Base-by-base conservation (phyloP, 257 asterid species). In the Echites panduratus region DNA sequence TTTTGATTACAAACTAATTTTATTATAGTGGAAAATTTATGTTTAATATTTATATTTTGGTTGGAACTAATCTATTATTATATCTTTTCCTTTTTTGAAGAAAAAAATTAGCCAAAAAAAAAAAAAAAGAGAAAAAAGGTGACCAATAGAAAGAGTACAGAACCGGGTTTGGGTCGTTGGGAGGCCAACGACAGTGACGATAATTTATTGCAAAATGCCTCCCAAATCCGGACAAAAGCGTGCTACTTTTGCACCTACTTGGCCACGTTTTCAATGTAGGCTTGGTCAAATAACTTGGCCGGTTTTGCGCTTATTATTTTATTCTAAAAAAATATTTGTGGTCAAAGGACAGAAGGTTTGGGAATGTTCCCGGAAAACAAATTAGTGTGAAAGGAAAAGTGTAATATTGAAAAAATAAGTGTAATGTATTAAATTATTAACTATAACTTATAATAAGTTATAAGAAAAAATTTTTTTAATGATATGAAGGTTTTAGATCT, bases 271-370 rank as follows among this genome's bases (percentile, higher is more conserved):
- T 65, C 27, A 38, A 3, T 29, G 49, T 40, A 9, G 8, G 70
- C 70, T 40, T 65, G 70, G 70, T 65, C 70, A 65, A 65, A 38
- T 19, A 40, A 43, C 70, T 35, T 40, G 29, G 29, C 70, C 70
- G 29, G 70, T 65, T 65, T 58, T 26, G 40, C 40, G 65, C 65
- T 26, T 58, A 58, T 26, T 53, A 24, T 58, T 58, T 58, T n/a
- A 8, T 54, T n/a, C 8, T 52, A 19, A 1, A 52, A 52, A 52
- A n/a, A 0, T 54, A n/a, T 54, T 22, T 58, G 6, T 11, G 65
- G 65, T 58, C 65, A 58, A 58, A 57, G 2, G 17, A 24, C 8
- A 3, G 29, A 27, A 9, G 63, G 24, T 57, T 57, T 9, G 6
- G 16, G 63, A 57, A 57, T 22, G 63, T 24, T 57, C 63, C 10